Evolutionary conservation across 108 stramenopile species (phyloP), one percentile per base, ranked within the genome.

Genomic region (Seminavis robusta): DNA sequence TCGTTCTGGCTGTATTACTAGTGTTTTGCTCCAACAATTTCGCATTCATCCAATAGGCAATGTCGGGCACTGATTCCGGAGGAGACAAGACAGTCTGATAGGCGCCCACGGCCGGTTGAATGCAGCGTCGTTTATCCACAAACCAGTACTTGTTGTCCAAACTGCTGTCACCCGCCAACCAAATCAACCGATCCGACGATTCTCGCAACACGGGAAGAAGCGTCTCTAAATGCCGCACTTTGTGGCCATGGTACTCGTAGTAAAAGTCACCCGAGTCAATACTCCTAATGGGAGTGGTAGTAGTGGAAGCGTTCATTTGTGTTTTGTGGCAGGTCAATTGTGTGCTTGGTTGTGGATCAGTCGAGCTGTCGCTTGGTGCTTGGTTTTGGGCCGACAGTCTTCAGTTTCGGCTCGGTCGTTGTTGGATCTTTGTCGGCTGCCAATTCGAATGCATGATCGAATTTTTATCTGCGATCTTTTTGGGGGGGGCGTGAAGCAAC

Each of bases 91-190:
- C 46, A 1, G 62, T 37, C 26, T 17, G 3, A 30, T 73, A 69
- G 9, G 65, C 77, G 23, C 84, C 84, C 1, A 83, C 77, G 0
- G 84, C 85, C 1, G 69, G 69, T 9, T 55, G 57, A 15, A 28
- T n/a, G n/a, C n/a, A n/a, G 42, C 20, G 11, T 63, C 63, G 3
- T 58, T 30, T 33, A 63, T 80, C 83, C 17, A 40, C n/a, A 46
- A 78, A 83, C 86, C 86, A 88, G 52, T 83, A 80, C 48, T 92
- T 92, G 56, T 92, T 92, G 46, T 92, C 90, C 20, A 92, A 60
- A 26, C 67, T 71, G 8, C 76, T 79, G 56, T 90, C 88, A 1
- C 82, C 82, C 7, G 85, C 85, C 0, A 79, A 80, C 81, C 81
- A 83, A 42, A 86, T 77, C 52, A 86, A 52, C 6, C 62, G 28